Conservation (phyloP, 305 asterid species). For the Nicotiana rustica region DNA sequence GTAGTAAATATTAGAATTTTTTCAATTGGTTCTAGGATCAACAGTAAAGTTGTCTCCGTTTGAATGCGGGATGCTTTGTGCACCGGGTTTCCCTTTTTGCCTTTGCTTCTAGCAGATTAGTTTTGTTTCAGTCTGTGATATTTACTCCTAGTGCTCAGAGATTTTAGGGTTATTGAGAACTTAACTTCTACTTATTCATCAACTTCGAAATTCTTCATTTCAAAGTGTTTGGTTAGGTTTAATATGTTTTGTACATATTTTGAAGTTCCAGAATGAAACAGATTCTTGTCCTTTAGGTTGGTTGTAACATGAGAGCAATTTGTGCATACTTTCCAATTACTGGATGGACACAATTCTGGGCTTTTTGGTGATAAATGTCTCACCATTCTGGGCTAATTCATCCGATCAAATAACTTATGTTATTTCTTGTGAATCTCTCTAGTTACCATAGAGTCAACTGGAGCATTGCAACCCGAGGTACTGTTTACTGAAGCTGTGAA, state of each 20-base stretch:
- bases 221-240: neutral
- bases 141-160: neutral
- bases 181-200: neutral
- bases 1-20: conserved; percentile 7
- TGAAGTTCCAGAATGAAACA: neutral
- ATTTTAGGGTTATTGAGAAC: neutral
- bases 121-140: neutral
- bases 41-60: too few relatives aligned
- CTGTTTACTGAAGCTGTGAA: conserved; percentile 85
- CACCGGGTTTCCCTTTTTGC: too few relatives aligned
- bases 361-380: neutral
- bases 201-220: neutral
- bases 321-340: neutral
- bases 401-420: neutral
- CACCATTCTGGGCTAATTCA: neutral
- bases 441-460: conserved; percentile 94
- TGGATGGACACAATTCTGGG: neutral
- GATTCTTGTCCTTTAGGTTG: conserved; percentile 7
- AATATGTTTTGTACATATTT: neutral
- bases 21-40: neutral
- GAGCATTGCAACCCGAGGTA: conserved; percentile 84
- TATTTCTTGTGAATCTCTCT: conserved; percentile 33
- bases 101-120: neutral
- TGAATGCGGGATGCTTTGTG: too few relatives aligned
- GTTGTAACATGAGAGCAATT: neutral